phyloP scores from a whole-genome alignment of 2,329 filamentous ascomycete species.

The Colletotrichum scovillei region DNA sequence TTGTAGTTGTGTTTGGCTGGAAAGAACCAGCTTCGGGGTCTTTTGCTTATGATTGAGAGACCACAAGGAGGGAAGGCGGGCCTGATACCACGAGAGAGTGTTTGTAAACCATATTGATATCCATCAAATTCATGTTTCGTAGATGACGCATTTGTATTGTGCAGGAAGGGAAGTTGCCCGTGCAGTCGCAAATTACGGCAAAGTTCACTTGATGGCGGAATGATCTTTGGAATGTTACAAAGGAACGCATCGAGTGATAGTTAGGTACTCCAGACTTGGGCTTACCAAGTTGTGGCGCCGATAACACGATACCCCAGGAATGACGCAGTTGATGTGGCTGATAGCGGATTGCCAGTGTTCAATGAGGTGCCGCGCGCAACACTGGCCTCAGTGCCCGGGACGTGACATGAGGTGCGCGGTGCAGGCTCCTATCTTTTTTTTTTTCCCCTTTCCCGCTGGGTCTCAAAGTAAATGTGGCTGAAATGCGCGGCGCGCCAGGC shows the following conservation, averaged over 20 bases:
- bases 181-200: background rate
- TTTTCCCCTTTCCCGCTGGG: background rate
- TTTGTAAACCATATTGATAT: constrained; percentile 29
- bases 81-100: constrained; percentile 29
- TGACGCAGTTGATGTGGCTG: constrained; percentile 10
- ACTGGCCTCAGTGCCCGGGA: background rate
- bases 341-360: background rate
- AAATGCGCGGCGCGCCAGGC: background rate
- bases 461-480: background rate
- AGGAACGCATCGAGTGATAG: background rate
- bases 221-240: background rate
- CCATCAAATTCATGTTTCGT: constrained; percentile 4
- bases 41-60: background rate
- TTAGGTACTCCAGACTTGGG: no score
- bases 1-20: background rate
- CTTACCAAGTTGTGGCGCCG: constrained; percentile 1
- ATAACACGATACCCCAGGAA: background rate
- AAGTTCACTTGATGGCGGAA: background rate
- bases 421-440: background rate
- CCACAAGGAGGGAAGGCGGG: background rate
- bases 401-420: background rate
- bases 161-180: background rate
- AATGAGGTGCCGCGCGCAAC: background rate
- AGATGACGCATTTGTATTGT: background rate
- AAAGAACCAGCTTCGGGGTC: background rate